A percentile compares a stretch with the other conserved stretches of the same genome.
These are phyloP conservation scores for Pyricularia sp. DNA, from an alignment of 2,329 filamentous ascomycete genomes.

Conservation along the genomic window DNA sequence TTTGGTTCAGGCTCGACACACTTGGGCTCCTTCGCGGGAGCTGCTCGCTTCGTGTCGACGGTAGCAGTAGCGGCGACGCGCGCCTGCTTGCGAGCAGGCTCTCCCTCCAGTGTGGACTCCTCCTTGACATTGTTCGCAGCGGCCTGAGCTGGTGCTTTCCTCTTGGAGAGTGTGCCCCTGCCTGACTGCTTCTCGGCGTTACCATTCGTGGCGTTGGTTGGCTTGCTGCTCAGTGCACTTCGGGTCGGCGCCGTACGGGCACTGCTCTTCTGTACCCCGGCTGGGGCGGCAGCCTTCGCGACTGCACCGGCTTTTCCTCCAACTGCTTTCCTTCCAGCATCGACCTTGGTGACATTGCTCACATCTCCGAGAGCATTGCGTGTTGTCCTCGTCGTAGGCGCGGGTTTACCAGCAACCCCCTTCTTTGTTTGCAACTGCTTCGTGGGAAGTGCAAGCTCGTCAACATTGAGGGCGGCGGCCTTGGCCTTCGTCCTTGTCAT, in stretches of 20 bases:
- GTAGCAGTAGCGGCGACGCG: constrained; percentile 35
- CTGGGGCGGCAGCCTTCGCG: constrained; percentile 72
- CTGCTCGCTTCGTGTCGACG: constrained; percentile 23
- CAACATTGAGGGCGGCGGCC: constrained; percentile 61
- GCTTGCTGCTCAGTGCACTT: constrained; percentile 37
- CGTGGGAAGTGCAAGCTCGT: constrained; percentile 46
- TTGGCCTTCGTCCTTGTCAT: constrained; percentile 93
- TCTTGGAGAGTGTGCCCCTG: constrained; percentile 64
- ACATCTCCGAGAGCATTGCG: constrained; percentile 86
- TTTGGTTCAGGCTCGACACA: constrained; percentile 16
- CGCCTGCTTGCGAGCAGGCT: constrained; percentile 59
- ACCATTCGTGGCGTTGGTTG: constrained; percentile 31
- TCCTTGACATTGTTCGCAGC: constrained; percentile 46
- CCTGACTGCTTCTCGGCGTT: constrained; percentile 67
- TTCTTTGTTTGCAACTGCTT: constrained; percentile 66
- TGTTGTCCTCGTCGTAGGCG: constrained; percentile 47
- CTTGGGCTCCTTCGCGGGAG: constrained; percentile 22
- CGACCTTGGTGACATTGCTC: constrained; percentile 84
- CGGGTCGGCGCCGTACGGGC: constrained; percentile 29
- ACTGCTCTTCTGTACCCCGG: constrained; percentile 75
- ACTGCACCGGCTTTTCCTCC: constrained; percentile 57
- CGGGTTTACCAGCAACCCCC: constrained; percentile 38
- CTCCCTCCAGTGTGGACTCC: constrained; percentile 48
- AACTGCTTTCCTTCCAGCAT: constrained; percentile 66
- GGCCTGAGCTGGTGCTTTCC: constrained; percentile 38